Percentiles rank a stretch among this genome's conserved stretches.
Conservation (phyloP, 2,329 filamentous ascomycete species). For the Metarhizium album region DNA sequence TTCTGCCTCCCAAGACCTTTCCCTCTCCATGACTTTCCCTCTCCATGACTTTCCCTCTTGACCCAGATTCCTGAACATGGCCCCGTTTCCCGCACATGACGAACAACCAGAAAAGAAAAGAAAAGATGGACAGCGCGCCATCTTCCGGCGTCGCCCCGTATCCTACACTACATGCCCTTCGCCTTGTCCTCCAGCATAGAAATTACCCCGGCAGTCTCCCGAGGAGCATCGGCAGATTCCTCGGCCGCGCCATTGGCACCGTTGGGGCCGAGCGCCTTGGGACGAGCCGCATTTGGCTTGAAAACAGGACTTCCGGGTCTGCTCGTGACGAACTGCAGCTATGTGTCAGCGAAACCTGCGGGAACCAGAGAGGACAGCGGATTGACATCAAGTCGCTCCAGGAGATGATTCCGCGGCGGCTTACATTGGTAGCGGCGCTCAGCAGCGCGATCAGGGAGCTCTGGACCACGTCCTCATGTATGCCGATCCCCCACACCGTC, state of each 20-base stretch:
- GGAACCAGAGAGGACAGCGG: neutral
- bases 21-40: neutral
- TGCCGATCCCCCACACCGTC: constrained; percentile 73
- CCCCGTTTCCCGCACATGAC: neutral
- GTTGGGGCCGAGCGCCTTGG: constrained; percentile 28
- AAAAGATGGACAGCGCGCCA: neutral
- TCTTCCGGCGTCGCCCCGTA: neutral
- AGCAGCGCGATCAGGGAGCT: constrained; percentile 78
- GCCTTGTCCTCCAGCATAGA: neutral
- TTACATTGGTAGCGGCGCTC: constrained; percentile 75
- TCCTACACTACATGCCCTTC: neutral
- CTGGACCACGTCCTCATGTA: constrained; percentile 53
- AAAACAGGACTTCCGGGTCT: constrained; percentile 51
- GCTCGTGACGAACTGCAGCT: constrained; percentile 49
- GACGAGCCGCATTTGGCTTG: neutral
- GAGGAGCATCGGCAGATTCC: neutral
- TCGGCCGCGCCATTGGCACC: neutral
- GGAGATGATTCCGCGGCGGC: constrained; percentile 23
- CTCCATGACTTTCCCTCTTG: neutral
- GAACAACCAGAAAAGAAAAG: neutral
- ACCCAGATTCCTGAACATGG: neutral
- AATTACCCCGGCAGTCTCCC: neutral
- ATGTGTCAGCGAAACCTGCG: constrained; percentile 1
- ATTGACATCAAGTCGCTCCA: neutral
- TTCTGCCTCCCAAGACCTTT: neutral